Percentiles rank a stretch among this genome's conserved stretches.
phyloP scores from a whole-genome alignment of 164 flowering plant genomes.

The Houttuynia cordata region DNA sequence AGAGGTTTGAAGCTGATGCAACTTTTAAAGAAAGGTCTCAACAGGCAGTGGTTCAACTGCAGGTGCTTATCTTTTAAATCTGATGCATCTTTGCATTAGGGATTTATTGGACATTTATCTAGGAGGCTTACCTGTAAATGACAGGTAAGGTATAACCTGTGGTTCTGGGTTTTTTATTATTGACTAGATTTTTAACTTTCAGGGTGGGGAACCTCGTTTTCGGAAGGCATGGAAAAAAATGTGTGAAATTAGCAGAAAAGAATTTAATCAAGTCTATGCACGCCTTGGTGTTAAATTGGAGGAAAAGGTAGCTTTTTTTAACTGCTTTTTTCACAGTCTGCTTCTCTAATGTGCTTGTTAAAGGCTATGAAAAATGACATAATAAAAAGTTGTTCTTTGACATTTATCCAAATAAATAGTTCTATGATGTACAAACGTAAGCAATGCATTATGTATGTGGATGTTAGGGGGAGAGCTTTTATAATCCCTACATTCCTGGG shows the following conservation, averaged over 20 bases:
- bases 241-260: constrained; percentile 87
- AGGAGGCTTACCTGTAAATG: not conserved
- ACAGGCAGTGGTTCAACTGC: constrained; percentile 81
- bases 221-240: constrained; percentile 76
- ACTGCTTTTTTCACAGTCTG: not conserved
- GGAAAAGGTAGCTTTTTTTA: constrained; percentile 53
- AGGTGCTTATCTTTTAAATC: constrained; percentile 27
- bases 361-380: not conserved
- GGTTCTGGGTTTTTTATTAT: not conserved
- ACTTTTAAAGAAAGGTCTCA: constrained; percentile 83
- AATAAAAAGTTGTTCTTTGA: not conserved
- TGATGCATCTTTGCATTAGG: not conserved
- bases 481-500: constrained; percentile 68
- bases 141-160: too few relatives aligned
- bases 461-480: constrained; percentile 93
- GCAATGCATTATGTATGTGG: too few relatives aligned
- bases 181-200: constrained; percentile 2
- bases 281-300: constrained; percentile 77
- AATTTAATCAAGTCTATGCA: constrained; percentile 64
- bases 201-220: constrained; percentile 74
- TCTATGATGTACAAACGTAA: not conserved
- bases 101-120: not conserved
- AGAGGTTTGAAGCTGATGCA: constrained; percentile 74
- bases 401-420: not conserved
- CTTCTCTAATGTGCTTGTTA: not conserved